Base-by-base conservation (phyloP, 2,329 filamentous ascomycete genomes). In the Geosmithia morbida region DNA sequence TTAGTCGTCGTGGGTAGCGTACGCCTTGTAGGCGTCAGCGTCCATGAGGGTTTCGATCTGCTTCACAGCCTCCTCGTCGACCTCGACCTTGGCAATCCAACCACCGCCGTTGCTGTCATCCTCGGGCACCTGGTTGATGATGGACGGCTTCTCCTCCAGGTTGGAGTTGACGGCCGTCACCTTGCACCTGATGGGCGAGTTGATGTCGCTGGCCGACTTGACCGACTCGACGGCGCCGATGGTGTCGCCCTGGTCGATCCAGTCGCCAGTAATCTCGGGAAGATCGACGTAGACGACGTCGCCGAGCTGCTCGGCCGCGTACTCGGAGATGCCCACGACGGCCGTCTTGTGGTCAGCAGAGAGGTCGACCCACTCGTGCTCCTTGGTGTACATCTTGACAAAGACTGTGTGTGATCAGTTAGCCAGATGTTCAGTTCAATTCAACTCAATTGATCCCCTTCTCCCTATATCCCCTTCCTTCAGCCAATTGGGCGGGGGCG, bases 251-350 rank as follows among this genome's bases (percentile, higher is more conserved):
- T 81, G 76, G 49, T 68, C 66, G 51, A 94, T 75, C 57, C 83
- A 77, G 56, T 81, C 70, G 54, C 79, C 83, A 44, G 49, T 53
- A 48, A 73, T 61, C 55, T 82, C 72, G 48, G 92, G 92, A 29
- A 98, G 83, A 74, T 98, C 92, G 59, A 97, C 88, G 71, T 85
- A 98, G 61, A 98, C 90, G 50, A 97, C 89, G 63, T 98, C 92
- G 55, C 92, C 92, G 52, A 98, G 85, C 55, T 87, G 83, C 59
- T 94, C 79, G 55, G 92, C 86, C 18, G 92, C 92, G 73, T 94
- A 97, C 56, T 83, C 74, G 48, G 87, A 92, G 64, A 98, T 94
- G 51, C 92, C 92, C 55, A 82, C 72, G 46, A 75, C 78, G 72
- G 86, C 89, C 45, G 82, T 83, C 66, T 85, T 90, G 63, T 83